phyloP scores from a whole-genome alignment of 768 basidiomycete species.

The Pleurotus salmoneostramineus region DNA sequence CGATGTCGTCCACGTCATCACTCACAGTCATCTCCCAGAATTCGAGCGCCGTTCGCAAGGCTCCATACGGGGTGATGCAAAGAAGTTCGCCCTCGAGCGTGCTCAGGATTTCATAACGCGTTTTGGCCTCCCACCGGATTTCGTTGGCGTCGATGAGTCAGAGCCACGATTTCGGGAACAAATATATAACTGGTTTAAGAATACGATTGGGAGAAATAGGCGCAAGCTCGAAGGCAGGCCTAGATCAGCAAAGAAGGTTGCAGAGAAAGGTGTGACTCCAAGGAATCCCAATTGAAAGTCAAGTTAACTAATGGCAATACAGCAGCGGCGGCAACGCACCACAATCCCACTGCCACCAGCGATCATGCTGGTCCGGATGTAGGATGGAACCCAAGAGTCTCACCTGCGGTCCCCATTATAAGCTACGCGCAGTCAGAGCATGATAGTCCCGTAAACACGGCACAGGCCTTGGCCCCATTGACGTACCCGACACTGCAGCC shows the following conservation, averaged over 20 bases:
- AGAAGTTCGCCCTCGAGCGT: constrained; percentile 62
- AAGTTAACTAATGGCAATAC: neutral
- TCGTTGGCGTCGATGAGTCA: constrained; percentile 50
- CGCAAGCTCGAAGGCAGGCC: constrained; percentile 55
- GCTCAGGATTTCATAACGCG: constrained; percentile 56
- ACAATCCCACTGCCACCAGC: constrained; percentile 11
- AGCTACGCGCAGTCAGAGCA: constrained; percentile 36
- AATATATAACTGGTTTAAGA: constrained; percentile 76
- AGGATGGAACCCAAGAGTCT: constrained; percentile 33
- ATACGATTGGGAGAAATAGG: constrained; percentile 58
- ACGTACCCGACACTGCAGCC: constrained; percentile 39
- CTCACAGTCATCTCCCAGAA: constrained; percentile 42
- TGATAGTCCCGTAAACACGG: constrained; percentile 28
- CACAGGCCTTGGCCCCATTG: constrained; percentile 30
- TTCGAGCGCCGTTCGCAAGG: constrained; percentile 59
- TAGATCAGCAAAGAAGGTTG: constrained; percentile 44
- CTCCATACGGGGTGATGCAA: constrained; percentile 62
- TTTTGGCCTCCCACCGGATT: constrained; percentile 54
- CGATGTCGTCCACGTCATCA: constrained; percentile 10
- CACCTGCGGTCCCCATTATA: constrained; percentile 26
- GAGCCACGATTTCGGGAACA: constrained; percentile 65
- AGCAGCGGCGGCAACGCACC: constrained; percentile 5
- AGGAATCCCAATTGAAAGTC: neutral
- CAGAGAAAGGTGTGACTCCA: constrained; percentile 41
- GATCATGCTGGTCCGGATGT: constrained; percentile 17